Base-by-base conservation (phyloP, 164 flowering plant genomes). In the Santalum album region DNA sequence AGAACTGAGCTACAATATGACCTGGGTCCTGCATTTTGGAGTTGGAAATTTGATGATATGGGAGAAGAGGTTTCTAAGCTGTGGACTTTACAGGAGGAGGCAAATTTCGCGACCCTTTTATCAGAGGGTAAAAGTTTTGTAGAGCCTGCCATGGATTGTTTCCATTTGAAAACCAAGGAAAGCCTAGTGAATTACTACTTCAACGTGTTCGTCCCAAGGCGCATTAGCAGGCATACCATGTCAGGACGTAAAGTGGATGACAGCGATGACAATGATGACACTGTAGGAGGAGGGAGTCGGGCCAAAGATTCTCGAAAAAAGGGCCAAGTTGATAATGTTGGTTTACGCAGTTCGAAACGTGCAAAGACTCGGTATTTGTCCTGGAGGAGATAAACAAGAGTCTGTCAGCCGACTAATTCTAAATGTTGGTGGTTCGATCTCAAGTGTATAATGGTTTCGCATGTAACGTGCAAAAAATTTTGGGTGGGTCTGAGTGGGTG, bases 1-100 rank as follows among this genome's bases (percentile, higher is more conserved):
- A 71, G 64, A 27, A 42, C 25, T 1, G 48, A 36, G 32, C 54
- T 81, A 61, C 66, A 43, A 46, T 47, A 51, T 26, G 74, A 71
- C 15, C 59, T 76, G 7, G 78, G 83, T 17, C 57, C 71, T 51
- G 80, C 74, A 32, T 81, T 68, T 38, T 52, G 2, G 32, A 51
- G 16, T 22, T 74, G 79, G 87, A 73, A 66, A 51, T 69, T 81
- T 42, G 66, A 78, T 65, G 72, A 71, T 34, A 76, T 76, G 81
- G 87, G 87, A 16, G 78, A 71, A 60, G 67, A 46, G n/a, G 75
- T 78, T 53, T 63, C 70, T 5, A 62, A 60, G 39, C 56, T 62
- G 7, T 81, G 87, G 87, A 62, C 73, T n/a, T 2, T n/a, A 6
- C 43, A 59, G 24, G 75, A 78, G 26, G 71, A 73, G 40, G 32